Base-by-base conservation (phyloP, 352 stramenopile genomes). In the Saprolegnia parasitica region DNA sequence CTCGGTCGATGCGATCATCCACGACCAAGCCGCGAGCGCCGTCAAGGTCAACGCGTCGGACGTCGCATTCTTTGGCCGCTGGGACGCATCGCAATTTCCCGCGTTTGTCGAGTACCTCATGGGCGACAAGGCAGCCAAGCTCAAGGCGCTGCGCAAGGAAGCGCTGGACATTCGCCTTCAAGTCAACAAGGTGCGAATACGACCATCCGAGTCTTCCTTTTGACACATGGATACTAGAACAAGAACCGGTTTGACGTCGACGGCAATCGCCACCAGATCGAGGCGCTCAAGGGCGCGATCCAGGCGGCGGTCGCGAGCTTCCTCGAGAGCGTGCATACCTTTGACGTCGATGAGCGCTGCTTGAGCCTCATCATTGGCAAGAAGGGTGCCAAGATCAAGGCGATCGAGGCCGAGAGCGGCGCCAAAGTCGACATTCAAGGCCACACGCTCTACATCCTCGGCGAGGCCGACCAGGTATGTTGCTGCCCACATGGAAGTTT, bases 91-190 rank as follows among this genome's bases (percentile, higher is more conserved):
- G 71, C 89, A 90, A 52, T 93, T 93, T 57, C 76, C 77, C 54
- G 87, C 89, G 55, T 91, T 90, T 54, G 80, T 78, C n/a, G 83
- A 90, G 72, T 93, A 91, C 46, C 68, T 93, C 15, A 91, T 93
- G 81, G 71, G 68, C 23, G 81, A 91, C 76, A 93, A 93, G 67
- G 83, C 78, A 1, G 77, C 80, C 39, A 78, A 90, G 71, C 77
- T 93, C 46, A 82, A 84, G 74, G 58, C 81, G 18, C 66, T 93
- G 56, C 81, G 83, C 20, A 79, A 74, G 6, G 81, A 86, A 49
- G 83, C 83, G 0, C 67, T 67, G 0, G 81, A 90, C n/a, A 80
- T 78, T 20, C 77, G 80, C 29, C 82, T 93, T 46, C 87, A 90
- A 65, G 81, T 89, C 24, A 78, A 78, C 29, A 93, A 91, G 46